Base-by-base conservation (phyloP, 2,329 filamentous ascomycete species). In the Ophiocordyceps australis region DNA sequence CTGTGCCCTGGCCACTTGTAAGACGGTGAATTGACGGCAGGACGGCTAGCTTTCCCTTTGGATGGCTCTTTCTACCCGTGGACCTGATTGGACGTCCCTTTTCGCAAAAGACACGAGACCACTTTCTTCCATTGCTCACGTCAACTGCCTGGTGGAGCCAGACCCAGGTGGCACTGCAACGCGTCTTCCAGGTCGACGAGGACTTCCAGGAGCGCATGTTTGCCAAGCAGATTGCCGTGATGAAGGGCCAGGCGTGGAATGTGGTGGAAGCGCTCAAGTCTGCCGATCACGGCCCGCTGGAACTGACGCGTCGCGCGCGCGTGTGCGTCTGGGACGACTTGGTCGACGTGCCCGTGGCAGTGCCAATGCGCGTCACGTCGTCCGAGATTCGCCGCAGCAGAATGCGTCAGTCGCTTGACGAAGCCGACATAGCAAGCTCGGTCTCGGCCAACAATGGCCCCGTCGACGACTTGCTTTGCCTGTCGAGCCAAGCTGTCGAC, bases 131-230 rank as follows among this genome's bases (percentile, higher is more conserved):
- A 4, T 61, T 98, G 5, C 63, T 98, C 18, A 95, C 89, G 0
- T 95, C 85, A 2, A 91, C 85, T 15, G 69, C 79, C 27, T 98
- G 89, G 89, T 98, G 89, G 89, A 80, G 75, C 35, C 82, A 94
- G 39, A 98, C 89, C 4, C 83, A 92, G 41, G 59, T 81, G 31
- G 79, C 82, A 14, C 59, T 98, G 20, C 79, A 89, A 28, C 68
- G 72, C 33, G 74, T 94, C 23, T 98, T 98, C 47, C 75, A 81
- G 36, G 71, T 91, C 45, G 89, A 98, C 48, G 73, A 76, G 3
- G 89, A 98, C 51, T 98, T 98, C 50, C 82, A 95, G 47, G 89
- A 98, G 54, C 77, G 81, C 51, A 98, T 98, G 89, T 98, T 93
- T 53, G 82, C 82, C n/a, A 74, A 81, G 37, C 89, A 98, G 45